Base-by-base conservation (phyloP, 345 rosid genomes). In the Brassica juncea region DNA sequence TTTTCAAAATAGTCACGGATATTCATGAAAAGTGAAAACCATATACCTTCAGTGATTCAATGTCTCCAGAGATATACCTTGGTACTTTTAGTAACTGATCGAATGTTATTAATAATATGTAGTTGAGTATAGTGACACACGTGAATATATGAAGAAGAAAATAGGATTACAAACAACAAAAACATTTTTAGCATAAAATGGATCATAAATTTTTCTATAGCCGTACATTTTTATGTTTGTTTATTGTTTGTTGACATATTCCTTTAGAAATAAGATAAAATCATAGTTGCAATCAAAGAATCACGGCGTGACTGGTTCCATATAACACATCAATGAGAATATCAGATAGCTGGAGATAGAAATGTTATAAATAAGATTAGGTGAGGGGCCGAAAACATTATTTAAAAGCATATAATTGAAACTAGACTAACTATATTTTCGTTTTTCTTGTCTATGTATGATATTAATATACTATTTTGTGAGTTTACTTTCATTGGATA, bases 1-100 rank as follows among this genome's bases (percentile, higher is more conserved):
- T 62, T 62, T 16, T 23, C 52, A 61, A 47, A 61, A 62, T 61
- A 15, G 69, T 74, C 83, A 80, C 83, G 83, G 78, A 78, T 69
- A 80, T 74, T 80, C 82, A 74, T 80, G 42, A 59, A 61, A 68
- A 35, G 42, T 35, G 42, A 35, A 35, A 35, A 8, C 42, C 34
- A 16, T 15, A 15, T 68, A 47, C 59, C 3, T 42, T 42, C 16
- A 11, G 1, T 69, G 1, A 55, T 42, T 27, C 39, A 55, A 10
- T 28, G 66, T 71, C 1, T 63, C 4, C 39, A 55, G 23, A 16
- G 57, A 14, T 3, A 12, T 44, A 47, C 14, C 54, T 47, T 47
- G 15, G 49, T 11, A 19, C 49, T 42, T 10, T 42, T 42, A 11
- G 49, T 44, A 57, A 75, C 73, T 52, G 6, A 64, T 64, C 1